Evolutionary conservation across 2,329 filamentous ascomycete genomes (phyloP), one percentile per base, ranked within the genome.

Genomic region (Verticillium nonalfalfae): DNA sequence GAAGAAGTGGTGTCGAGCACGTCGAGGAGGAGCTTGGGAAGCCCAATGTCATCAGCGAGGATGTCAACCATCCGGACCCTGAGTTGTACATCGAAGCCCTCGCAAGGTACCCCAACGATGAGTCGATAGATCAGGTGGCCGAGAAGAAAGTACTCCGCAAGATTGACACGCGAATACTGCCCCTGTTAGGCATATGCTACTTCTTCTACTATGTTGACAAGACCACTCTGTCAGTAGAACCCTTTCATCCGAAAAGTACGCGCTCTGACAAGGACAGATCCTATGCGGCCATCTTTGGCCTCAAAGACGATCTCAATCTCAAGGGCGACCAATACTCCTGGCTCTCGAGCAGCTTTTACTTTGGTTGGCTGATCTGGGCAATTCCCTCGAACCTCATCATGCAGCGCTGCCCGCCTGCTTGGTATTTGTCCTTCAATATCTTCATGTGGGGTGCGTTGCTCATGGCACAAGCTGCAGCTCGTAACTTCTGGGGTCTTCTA

Each of bases 281-380:
- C 1, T 89, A 88, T 65, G 86, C 87, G 0, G 85, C 86, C 21
- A 85, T 89, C 58, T 88, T 89, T 62, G 85, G 85, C 1, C 83
- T 90, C 62, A 76, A 78, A 26, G 78, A 86, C 2, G 85, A 87
- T 63, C 76, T 88, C 9, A 65, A 79, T 14, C 75, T 89, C 1
- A 74, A 78, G n/a, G 84, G 84, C 1, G 78, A 79, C 0, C 75
- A 87, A 64, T 89, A 88, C 66, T 83, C 75, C 0, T 75, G 73
- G 73, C 69, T 75, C 4, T 74, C 73, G 3, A 72, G 72, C 52
- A 67, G 65, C 59, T 75, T 75, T 66, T 74, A 75, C 64, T 74
- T 75, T 35, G 73, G 73, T n/a, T 74, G 72, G 72, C 70, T 75
- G 13, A n/a, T 73, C 59, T 75, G 72, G 73, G 69, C 71, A 4